Conservation (phyloP, 495 filamentous ascomycete species). For the Aspergillus bertholletiae region DNA sequence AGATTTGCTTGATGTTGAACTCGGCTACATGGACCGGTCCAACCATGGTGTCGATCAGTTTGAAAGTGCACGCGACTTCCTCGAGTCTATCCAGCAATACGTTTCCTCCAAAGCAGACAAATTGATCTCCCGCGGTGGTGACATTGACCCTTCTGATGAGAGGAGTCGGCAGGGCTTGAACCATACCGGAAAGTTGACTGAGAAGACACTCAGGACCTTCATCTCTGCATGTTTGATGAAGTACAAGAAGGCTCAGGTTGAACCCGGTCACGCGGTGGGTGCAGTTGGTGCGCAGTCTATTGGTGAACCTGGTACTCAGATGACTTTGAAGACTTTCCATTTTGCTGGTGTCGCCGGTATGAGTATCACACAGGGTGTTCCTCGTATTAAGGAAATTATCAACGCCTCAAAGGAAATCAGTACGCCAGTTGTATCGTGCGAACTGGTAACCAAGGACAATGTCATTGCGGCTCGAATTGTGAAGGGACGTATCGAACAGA, state of each 20-base stretch:
- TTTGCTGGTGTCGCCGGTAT: constrained; percentile 99
- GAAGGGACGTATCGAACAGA: constrained; percentile 83
- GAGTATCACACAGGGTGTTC: constrained; percentile 98
- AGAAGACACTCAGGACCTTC: constrained; percentile 67
- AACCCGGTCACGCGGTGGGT: constrained; percentile 95
- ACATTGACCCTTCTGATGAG: constrained; percentile 36
- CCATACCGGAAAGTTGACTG: constrained; percentile 76
- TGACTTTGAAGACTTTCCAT: constrained; percentile 99
- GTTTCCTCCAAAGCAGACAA: constrained; percentile 55
- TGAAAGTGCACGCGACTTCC: constrained; percentile 79
- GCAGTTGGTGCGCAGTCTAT: constrained; percentile 97
- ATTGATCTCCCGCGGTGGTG: constrained; percentile 43
- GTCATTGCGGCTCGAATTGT: constrained; percentile 78
- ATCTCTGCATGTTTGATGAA: constrained; percentile 80
- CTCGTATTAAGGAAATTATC: constrained; percentile 99
- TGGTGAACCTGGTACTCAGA: constrained; percentile 96
- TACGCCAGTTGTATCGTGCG: constrained; percentile 88
- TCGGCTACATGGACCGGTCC: constrained; percentile 62
- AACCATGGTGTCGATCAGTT: constrained; percentile 74
- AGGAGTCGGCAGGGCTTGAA: constrained; percentile 49
- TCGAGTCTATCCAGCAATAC: constrained; percentile 70
- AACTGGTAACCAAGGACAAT: constrained; percentile 64
- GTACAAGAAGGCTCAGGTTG: constrained; percentile 83
- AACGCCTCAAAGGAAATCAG: constrained; percentile 91
- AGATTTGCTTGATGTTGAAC: constrained; percentile 42